A percentile compares a stretch with the other conserved stretches of the same genome.
Conservation (phyloP, 768 basidiomycete species). For the Kwoniella sp. region DNA sequence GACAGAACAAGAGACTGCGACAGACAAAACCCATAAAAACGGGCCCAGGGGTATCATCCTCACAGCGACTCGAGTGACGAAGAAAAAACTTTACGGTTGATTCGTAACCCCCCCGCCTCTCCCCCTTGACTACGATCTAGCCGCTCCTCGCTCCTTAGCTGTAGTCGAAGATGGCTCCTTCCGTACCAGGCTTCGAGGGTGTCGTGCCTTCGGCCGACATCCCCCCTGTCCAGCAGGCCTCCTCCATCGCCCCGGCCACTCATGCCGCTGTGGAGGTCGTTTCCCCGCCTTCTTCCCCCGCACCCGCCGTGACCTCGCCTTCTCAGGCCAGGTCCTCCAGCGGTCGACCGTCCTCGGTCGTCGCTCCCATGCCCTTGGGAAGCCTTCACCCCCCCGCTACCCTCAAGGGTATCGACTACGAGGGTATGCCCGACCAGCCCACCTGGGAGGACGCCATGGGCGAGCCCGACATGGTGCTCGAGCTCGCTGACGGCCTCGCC, state of each 20-base stretch:
- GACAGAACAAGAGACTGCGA: slow-evolving; percentile 2
- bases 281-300: slow-evolving; percentile 30
- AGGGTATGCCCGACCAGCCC: slow-evolving; percentile 21
- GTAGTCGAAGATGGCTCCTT: slow-evolving; percentile 13
- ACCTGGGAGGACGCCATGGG: slow-evolving; percentile 44
- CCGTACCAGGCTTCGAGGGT: slow-evolving; percentile 30
- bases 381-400: slow-evolving; percentile 48
- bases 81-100: slow-evolving; percentile 9
- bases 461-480: slow-evolving; percentile 60
- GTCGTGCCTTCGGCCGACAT: slow-evolving; percentile 34
- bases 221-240: slow-evolving; percentile 20
- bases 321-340: slow-evolving; percentile 15
- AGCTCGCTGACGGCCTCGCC: slow-evolving; percentile 83
- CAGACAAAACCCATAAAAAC: neutral
- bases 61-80: neutral
- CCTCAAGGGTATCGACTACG: slow-evolving; percentile 41
- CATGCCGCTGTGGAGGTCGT: slow-evolving; percentile 31
- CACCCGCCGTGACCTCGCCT: slow-evolving; percentile 12
- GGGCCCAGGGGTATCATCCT: neutral
- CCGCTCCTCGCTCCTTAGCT: neutral
- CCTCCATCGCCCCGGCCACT: slow-evolving; percentile 24
- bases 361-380: slow-evolving; percentile 24
- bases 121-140: too few species aligned
- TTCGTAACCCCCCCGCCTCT: slow-evolving; percentile 6
- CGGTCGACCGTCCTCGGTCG: slow-evolving; percentile 18